These are phyloP conservation scores for Russula ochroleuca DNA, from an alignment of 768 basidiomycete species.

Conservation along the genomic window DNA sequence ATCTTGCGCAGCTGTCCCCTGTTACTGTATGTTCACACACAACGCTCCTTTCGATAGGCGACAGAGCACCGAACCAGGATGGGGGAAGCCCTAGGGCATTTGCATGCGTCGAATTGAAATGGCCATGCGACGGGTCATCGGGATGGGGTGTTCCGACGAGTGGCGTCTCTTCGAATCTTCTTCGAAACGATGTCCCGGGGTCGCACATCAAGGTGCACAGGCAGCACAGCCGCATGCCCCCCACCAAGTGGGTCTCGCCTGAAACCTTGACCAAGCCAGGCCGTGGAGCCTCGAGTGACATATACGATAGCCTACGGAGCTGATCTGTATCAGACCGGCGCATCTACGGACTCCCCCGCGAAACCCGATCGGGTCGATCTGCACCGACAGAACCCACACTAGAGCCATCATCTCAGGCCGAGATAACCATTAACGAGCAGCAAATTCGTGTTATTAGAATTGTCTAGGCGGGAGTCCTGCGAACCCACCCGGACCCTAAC, in stretches of 20 bases:
- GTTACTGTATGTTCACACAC: slow-evolving; percentile 2
- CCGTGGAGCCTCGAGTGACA: slow-evolving; percentile 8
- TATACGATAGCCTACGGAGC: slow-evolving; percentile 1
- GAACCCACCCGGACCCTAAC: slow-evolving; percentile 19
- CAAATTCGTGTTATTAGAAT: slow-evolving; percentile 24
- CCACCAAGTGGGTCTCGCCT: background rate
- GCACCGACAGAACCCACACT: background rate
- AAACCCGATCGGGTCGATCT: slow-evolving; percentile 1
- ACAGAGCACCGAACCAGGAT: background rate
- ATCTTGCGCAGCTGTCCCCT: slow-evolving; percentile 8
- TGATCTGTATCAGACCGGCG: background rate
- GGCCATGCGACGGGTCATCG: slow-evolving; percentile 12
- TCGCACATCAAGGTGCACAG: slow-evolving; percentile 12
- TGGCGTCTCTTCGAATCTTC: background rate
- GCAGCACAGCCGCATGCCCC: slow-evolving; percentile 18
- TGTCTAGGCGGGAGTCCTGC: slow-evolving; percentile 22
- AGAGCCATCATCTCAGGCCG: slow-evolving; percentile 1
- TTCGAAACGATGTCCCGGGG: slow-evolving; percentile 3
- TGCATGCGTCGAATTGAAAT: background rate
- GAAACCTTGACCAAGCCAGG: slow-evolving; percentile 10
- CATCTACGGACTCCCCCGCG: background rate
- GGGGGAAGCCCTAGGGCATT: background rate
- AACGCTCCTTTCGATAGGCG: background rate
- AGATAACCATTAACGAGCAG: background rate
- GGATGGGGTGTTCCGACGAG: background rate